Evolutionary conservation across 2,329 filamentous ascomycete species (phyloP).

Genomic region (Aspergillus sp.): DNA sequence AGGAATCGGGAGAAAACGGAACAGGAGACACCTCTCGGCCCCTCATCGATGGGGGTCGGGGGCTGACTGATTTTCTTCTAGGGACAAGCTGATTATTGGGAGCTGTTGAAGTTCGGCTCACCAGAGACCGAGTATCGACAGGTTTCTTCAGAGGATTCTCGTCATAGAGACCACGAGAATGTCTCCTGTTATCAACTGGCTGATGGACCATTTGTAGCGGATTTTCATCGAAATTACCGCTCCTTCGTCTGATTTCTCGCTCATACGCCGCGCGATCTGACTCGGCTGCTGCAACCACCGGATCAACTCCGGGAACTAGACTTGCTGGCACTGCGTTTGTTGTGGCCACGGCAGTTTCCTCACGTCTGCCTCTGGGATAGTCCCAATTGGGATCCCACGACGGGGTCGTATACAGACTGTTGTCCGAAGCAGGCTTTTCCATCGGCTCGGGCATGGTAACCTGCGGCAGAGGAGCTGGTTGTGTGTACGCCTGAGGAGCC

Average conservation of each 20-base stretch:
- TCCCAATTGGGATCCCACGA: no score
- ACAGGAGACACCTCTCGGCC: slow-evolving; percentile 47
- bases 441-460: no score
- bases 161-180: no score
- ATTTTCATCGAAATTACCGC: slow-evolving; percentile 31
- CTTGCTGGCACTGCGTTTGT: no score
- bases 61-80: slow-evolving; percentile 62
- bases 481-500: no score
- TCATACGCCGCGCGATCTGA: slow-evolving; percentile 33
- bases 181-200: slow-evolving; percentile 24
- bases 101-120: slow-evolving; percentile 28
- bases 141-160: no score
- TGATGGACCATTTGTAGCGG: slow-evolving; percentile 29
- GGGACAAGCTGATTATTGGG: slow-evolving; percentile 44
- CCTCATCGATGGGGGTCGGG: slow-evolving; percentile 49
- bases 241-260: slow-evolving; percentile 27
- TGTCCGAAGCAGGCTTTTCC: no score
- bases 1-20: slow-evolving; percentile 64
- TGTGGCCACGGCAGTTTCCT: no score
- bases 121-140: slow-evolving; percentile 15
- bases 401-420: no score
- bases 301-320: slow-evolving; percentile 35
- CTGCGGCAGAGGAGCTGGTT: no score
- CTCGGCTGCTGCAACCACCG: slow-evolving; percentile 31
- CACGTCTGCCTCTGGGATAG: no score